Evolutionary conservation across 108 stramenopile species (phyloP).

Genomic region (Poteriospumella lacustris): DNA sequence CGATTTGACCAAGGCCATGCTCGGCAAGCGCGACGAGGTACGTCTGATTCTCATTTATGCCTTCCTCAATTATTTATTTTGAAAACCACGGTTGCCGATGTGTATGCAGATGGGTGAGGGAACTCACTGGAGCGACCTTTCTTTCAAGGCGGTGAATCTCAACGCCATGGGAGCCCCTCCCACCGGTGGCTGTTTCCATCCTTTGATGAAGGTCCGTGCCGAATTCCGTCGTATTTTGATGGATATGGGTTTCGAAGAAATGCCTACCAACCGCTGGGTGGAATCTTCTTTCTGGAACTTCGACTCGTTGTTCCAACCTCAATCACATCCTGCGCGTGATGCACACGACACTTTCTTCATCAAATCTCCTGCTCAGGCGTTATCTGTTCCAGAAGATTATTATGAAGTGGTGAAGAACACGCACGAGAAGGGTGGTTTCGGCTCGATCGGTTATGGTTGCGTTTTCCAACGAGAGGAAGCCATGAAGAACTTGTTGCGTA

Average conservation of each 20-base stretch:
- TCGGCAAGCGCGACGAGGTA: conserved; percentile 50
- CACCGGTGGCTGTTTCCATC: conserved; percentile 89
- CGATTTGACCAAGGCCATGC: conserved; percentile 93
- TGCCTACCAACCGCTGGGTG: conserved; percentile 99
- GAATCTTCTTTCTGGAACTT: conserved; percentile 99
- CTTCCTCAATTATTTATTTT: too few species aligned
- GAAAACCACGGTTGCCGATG: too few species aligned
- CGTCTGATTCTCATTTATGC: too few species aligned
- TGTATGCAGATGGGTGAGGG: neutral
- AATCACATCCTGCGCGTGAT: conserved; percentile 97
- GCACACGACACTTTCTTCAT: conserved; percentile 99
- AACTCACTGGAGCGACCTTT: conserved; percentile 25
- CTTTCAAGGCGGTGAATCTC: conserved; percentile 96
- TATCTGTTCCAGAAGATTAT: conserved; percentile 86
- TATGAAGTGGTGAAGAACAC: conserved; percentile 92
- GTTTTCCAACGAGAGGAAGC: conserved; percentile 85
- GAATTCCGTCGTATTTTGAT: conserved; percentile 89
- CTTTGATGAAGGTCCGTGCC: conserved; percentile 84
- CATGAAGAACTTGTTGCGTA: conserved; percentile 90
- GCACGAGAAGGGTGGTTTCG: conserved; percentile 87
- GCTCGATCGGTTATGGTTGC: conserved; percentile 91
- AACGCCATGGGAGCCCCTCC: conserved; percentile 78
- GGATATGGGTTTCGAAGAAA: conserved; percentile 98
- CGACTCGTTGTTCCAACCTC: conserved; percentile 97
- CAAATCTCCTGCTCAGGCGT: conserved; percentile 77